A percentile compares a stretch with the other conserved stretches of the same genome.
phyloP scores from a whole-genome alignment of 2,329 filamentous ascomycete genomes.

The Aspergillus novofumigatus region DNA sequence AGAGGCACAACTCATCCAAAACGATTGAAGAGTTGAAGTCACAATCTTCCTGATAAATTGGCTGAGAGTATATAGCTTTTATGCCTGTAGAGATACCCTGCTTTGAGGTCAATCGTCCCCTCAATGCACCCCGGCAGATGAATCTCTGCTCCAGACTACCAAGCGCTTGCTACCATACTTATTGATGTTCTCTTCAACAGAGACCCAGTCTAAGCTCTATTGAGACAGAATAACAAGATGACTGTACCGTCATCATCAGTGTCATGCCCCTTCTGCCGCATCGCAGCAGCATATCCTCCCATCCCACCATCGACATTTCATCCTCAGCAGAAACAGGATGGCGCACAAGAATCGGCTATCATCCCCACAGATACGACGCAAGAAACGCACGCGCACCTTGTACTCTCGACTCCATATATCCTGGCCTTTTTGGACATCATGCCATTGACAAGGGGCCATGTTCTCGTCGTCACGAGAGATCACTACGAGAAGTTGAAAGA shows the following conservation, averaged over 20 bases:
- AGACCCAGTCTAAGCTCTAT: neutral
- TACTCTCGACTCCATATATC: conserved; percentile 72
- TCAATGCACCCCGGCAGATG: neutral
- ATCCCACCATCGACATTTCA: conserved; percentile 21
- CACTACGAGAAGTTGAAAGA: conserved; percentile 78
- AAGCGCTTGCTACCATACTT: neutral
- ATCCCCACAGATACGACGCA: conserved; percentile 8
- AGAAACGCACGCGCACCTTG: conserved; percentile 45
- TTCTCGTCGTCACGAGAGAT: conserved; percentile 72
- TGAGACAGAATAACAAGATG: neutral
- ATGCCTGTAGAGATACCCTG: neutral
- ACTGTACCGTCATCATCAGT: conserved; percentile 12
- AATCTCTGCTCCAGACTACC: neutral
- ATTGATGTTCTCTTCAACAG: neutral
- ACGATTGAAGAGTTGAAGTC: neutral
- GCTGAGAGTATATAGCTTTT: neutral
- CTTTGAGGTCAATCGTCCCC: neutral
- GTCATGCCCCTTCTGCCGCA: conserved; percentile 56
- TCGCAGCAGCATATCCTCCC: conserved; percentile 49
- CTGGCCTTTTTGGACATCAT: conserved; percentile 92
- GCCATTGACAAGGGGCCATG: conserved; percentile 77
- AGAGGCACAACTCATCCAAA: neutral
- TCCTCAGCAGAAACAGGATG: conserved; percentile 8
- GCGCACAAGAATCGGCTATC: conserved; percentile 16
- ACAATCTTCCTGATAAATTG: neutral